Base-by-base conservation (phyloP, 441 rosid genomes). In the Euphorbia schlechtendalii region DNA sequence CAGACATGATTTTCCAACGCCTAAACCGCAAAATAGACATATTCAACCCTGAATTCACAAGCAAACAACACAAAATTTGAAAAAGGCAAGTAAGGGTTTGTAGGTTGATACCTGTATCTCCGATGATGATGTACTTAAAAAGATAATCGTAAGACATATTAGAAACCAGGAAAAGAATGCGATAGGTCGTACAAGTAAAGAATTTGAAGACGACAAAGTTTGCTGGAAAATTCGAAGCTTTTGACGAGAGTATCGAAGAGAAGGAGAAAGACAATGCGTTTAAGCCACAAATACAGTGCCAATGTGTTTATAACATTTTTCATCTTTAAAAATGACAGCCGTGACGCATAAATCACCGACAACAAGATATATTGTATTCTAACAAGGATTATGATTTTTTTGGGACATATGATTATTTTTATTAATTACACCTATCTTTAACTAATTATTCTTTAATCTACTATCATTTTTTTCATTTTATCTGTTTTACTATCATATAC, bases 1-100 rank as follows among this genome's bases (percentile, higher is more conserved):
- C n/a, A 92, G 96, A 63, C 98, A 93, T 51, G 98, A 93, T 82
- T 93, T 93, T 15, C 98, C 98, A 3, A 93, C 98, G 59, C 98
- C 98, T 92, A 59, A 43, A 30, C 5, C 22, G 17, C 30, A 41
- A 10, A 10, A 40, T 0, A 21, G 41, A 30, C 64, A 86, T 94
- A 6, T 34, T 22, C 38, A 25, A 38, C 24, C 12, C 98, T 17
- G 36, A 17, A 27, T 27, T 17, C 24, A 30, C 18, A 24, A 14
- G 0, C 11, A 2, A 28, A 12, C 0, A n/a, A 41, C 25, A 9
- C 13, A 54, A 15, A 65, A 54, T 41, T 5, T 3, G 90, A 89
- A 45, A 13, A 38, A 38, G 41, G 6, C 41, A 32, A 30, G 43
- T 4, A 27, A 56, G 20, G 7, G 15, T 8, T 8, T 38, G 41